phyloP scores from a whole-genome alignment of 495 filamentous ascomycete genomes.

The Trypethelium eluteriae region DNA sequence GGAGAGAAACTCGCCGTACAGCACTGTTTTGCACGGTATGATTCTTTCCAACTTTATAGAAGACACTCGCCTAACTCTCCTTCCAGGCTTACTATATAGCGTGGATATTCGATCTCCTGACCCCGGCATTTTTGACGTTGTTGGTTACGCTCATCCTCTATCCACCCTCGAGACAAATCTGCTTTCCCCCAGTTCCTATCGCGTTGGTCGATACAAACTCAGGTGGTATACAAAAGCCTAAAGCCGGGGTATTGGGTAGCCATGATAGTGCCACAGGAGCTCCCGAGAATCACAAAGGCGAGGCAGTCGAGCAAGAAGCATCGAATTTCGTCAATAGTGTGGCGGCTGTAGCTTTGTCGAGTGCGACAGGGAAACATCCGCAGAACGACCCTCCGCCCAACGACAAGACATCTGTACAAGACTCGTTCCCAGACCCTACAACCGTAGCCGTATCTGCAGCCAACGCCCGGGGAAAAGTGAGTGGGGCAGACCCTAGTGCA shows the following conservation, averaged over 20 bases:
- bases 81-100: slow-evolving; percentile 60
- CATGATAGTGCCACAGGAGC: slow-evolving; percentile 74
- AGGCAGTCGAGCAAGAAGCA: slow-evolving; percentile 80
- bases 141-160: slow-evolving; percentile 60
- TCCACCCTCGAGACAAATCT: slow-evolving; percentile 51
- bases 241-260: slow-evolving; percentile 62
- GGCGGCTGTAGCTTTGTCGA: slow-evolving; percentile 64
- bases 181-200: slow-evolving; percentile 71
- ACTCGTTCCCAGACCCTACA: slow-evolving; percentile 54
- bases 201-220: slow-evolving; percentile 54
- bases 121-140: slow-evolving; percentile 49
- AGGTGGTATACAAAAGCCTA: slow-evolving; percentile 61
- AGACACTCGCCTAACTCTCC: neutral
- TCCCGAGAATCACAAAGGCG: slow-evolving; percentile 76
- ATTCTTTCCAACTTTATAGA: slow-evolving; percentile 11
- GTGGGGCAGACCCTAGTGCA: slow-evolving; percentile 38
- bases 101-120: slow-evolving; percentile 70
- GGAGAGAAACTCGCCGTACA: slow-evolving; percentile 66
- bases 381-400: slow-evolving; percentile 33
- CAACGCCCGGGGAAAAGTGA: slow-evolving; percentile 50
- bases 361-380: slow-evolving; percentile 60
- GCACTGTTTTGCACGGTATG: slow-evolving; percentile 55
- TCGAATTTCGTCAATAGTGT: slow-evolving; percentile 72
- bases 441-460: slow-evolving; percentile 46
- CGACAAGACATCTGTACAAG: slow-evolving; percentile 36